Percentiles rank a stretch among this genome's conserved stretches.
Evolutionary conservation across 805 yeast genomes (phyloP).

Genomic region (Saturnispora bothae): DNA sequence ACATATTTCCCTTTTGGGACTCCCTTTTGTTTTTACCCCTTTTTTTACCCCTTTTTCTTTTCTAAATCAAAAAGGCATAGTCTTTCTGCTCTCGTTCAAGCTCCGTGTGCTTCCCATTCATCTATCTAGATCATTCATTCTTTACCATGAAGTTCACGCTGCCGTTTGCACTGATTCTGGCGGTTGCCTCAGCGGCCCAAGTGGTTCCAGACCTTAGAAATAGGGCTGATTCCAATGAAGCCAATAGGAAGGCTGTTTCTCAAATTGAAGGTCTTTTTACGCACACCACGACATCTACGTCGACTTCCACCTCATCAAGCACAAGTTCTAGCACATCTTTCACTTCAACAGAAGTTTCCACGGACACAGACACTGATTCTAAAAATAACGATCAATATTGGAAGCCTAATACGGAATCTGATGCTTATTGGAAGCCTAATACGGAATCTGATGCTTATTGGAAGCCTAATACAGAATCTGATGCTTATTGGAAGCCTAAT

Average conservation of each 20-base stretch:
- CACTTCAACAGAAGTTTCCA: background rate
- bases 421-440: background rate
- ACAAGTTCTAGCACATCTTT: background rate
- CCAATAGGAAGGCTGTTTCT: too few relatives aligned
- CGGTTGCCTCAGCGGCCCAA: too few relatives aligned
- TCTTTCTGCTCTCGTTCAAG: background rate
- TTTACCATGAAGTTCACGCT: background rate
- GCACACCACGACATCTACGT: too few relatives aligned
- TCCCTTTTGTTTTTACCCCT: constrained; percentile 4
- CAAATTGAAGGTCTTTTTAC: background rate
- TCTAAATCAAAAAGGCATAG: background rate
- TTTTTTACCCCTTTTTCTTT: constrained; percentile 6
- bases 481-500: background rate
- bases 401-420: background rate
- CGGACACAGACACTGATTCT: background rate
- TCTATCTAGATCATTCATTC: too few relatives aligned
- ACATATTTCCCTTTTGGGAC: background rate
- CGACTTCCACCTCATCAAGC: background rate
- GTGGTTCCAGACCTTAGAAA: too few relatives aligned
- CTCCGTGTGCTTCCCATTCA: background rate
- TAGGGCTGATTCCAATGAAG: too few relatives aligned
- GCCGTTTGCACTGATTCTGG: background rate
- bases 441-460: background rate
- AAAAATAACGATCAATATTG: background rate
- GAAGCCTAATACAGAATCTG: background rate